phyloP scores from a whole-genome alignment of 2,329 filamentous ascomycete species.

The Alternaria sp. region DNA sequence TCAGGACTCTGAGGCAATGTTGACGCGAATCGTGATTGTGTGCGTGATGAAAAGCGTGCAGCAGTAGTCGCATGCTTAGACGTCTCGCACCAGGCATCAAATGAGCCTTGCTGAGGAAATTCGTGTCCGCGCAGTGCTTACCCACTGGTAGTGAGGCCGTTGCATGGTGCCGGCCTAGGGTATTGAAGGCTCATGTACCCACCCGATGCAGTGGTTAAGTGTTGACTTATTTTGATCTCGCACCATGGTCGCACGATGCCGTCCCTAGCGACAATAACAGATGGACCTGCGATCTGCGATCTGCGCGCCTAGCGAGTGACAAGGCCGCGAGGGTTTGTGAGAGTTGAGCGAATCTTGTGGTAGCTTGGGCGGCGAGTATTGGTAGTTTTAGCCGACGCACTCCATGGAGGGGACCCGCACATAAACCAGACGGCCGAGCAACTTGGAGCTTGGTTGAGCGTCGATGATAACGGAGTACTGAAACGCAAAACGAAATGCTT shows the following conservation, averaged over 20 bases:
- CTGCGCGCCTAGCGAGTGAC: background rate
- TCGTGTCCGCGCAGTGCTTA: background rate
- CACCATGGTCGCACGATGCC: background rate
- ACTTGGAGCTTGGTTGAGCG: background rate
- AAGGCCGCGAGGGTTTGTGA: background rate
- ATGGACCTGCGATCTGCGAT: background rate
- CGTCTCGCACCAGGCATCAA: background rate
- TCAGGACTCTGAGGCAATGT: background rate
- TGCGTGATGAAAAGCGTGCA: background rate
- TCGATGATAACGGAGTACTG: background rate
- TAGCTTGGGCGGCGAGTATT: background rate
- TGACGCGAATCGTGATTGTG: background rate
- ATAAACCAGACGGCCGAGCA: background rate
- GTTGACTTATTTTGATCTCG: background rate
- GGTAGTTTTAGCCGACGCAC: background rate
- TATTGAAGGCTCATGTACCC: background rate
- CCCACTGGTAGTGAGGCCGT: background rate
- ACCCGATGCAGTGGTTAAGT: background rate
- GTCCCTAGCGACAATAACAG: background rate
- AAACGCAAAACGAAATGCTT: slow-evolving; percentile 1
- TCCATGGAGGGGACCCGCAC: slow-evolving; percentile 3
- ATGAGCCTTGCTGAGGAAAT: background rate
- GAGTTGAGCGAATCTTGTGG: background rate
- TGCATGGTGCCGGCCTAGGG: slow-evolving; percentile 1
- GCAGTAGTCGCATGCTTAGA: background rate